Conservation (phyloP, 139 green algal species). For the Chara braunii region DNA sequence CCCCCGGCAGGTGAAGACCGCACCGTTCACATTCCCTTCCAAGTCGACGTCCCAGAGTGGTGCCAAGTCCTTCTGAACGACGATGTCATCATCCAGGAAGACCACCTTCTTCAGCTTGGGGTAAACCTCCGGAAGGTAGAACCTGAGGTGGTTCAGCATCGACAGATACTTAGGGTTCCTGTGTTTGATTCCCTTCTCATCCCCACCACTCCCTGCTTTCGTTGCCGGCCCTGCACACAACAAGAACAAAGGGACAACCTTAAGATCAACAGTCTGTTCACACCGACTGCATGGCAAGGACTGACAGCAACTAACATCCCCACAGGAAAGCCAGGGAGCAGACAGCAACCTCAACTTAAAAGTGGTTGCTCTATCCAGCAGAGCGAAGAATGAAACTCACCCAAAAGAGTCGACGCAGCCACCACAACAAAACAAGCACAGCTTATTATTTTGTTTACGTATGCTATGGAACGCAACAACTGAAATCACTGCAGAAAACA, state of each 20-base stretch:
- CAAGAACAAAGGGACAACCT: too few relatives aligned
- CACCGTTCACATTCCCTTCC: slow-evolving; percentile 3
- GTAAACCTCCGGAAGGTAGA: slow-evolving; percentile 3
- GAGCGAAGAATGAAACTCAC: not conserved
- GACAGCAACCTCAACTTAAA: too few relatives aligned
- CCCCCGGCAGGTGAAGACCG: not conserved
- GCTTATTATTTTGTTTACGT: too few relatives aligned
- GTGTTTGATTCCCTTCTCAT: not conserved
- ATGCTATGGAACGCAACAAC: too few relatives aligned
- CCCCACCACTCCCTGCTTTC: not conserved
- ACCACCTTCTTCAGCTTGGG: not conserved
- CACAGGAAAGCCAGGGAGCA: too few relatives aligned
- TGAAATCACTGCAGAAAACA: too few relatives aligned
- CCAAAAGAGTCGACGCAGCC: too few relatives aligned
- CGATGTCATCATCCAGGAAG: slow-evolving; percentile 9
- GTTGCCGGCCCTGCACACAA: too few relatives aligned
- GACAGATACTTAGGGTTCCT: slow-evolving; percentile 11
- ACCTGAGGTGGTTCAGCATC: slow-evolving; percentile 10
- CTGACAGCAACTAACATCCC: not conserved
- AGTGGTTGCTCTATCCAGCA: too few relatives aligned
- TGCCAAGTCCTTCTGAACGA: slow-evolving; percentile 1
- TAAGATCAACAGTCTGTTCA: not conserved
- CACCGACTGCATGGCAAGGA: not conserved
- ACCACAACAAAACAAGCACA: too few relatives aligned
- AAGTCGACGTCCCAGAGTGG: not conserved